Percentiles rank a stretch among this genome's conserved stretches.
These are phyloP conservation scores for Kondoa malvinella DNA, from an alignment of 768 basidiomycete genomes.

Conservation along the genomic window DNA sequence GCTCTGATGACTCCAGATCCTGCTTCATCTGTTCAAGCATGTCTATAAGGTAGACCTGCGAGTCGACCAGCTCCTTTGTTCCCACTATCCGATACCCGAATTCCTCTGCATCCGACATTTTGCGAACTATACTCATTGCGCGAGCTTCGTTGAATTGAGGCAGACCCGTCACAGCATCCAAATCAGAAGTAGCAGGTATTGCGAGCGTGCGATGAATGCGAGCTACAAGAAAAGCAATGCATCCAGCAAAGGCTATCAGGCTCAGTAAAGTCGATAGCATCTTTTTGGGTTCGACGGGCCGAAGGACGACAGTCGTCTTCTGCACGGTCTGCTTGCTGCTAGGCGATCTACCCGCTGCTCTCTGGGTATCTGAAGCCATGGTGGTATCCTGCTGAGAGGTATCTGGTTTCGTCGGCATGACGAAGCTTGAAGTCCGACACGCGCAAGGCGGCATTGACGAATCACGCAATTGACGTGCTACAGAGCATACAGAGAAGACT, in stretches of 20 bases:
- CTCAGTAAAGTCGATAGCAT: not conserved
- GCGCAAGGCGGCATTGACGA: too few relatives aligned
- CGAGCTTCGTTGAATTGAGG: constrained; percentile 21
- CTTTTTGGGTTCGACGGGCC: not conserved
- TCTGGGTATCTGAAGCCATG: too few relatives aligned
- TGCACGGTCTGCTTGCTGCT: too few relatives aligned
- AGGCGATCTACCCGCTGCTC: too few relatives aligned
- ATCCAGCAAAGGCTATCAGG: not conserved
- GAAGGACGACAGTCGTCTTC: not conserved
- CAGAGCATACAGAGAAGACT: too few relatives aligned
- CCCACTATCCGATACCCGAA: constrained; percentile 87
- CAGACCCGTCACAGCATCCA: constrained; percentile 2
- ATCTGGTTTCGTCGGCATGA: too few relatives aligned
- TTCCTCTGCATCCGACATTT: constrained; percentile 38
- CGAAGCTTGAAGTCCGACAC: too few relatives aligned
- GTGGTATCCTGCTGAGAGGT: too few relatives aligned
- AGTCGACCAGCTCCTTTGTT: constrained; percentile 66
- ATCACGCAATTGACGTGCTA: too few relatives aligned
- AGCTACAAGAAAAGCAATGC: constrained; percentile 11
- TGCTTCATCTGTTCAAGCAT: constrained; percentile 47
- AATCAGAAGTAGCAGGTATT: not conserved
- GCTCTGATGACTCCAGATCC: constrained; percentile 41
- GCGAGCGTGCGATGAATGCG: constrained; percentile 21
- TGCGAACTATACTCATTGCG: constrained; percentile 31
- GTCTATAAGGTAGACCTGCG: constrained; percentile 62